Evolutionary conservation across 2,329 filamentous ascomycete genomes (phyloP).

Genomic region (Blastomyces silverae): DNA sequence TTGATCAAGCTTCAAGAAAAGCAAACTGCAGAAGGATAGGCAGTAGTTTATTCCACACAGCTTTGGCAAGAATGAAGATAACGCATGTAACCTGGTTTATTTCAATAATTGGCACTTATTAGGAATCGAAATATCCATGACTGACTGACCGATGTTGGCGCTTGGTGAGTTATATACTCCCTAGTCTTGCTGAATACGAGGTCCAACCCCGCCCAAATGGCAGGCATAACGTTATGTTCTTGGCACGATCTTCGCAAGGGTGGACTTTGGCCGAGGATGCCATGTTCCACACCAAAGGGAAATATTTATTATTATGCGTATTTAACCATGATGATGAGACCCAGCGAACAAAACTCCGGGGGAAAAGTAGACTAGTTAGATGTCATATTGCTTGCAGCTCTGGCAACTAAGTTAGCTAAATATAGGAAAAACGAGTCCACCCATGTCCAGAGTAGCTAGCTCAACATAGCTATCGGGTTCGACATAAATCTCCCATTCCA

Average conservation of each 20-base stretch:
- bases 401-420: not conserved
- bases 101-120: not conserved
- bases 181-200: not conserved
- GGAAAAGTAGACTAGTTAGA: no score
- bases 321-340: not conserved
- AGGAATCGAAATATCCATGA: not conserved
- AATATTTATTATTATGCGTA: not conserved
- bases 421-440: no score
- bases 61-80: not conserved
- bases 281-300: not conserved
- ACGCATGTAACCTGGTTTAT: not conserved
- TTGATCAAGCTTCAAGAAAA: not conserved
- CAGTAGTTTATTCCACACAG: not conserved
- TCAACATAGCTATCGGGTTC: no score
- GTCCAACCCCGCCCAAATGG: not conserved
- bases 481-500: no score
- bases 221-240: slow-evolving; percentile 13
- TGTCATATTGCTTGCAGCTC: not conserved
- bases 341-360: not conserved
- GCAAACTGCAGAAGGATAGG: not conserved
- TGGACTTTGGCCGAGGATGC: not conserved
- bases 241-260: not conserved
- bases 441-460: not conserved
- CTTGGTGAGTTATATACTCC: slow-evolving; percentile 7
- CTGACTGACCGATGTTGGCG: not conserved